Evolutionary conservation across 331 rosid genomes (phyloP).

Genomic region (Malus hybrid): DNA sequence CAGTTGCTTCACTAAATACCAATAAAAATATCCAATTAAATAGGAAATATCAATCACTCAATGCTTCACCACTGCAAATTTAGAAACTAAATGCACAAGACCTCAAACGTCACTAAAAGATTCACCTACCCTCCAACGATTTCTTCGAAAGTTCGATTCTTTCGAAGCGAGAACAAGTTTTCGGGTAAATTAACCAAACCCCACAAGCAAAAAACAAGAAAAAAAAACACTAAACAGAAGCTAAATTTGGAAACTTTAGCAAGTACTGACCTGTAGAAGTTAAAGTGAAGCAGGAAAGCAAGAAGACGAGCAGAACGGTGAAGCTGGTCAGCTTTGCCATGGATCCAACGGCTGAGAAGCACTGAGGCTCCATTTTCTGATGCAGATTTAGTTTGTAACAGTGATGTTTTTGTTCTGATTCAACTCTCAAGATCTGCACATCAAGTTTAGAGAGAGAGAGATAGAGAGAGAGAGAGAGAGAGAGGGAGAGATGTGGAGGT

Average conservation of each 20-base stretch:
- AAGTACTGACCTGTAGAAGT: conserved; percentile 54
- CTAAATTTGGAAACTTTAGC: background rate
- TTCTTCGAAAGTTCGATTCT: background rate
- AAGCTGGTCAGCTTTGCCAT: conserved; percentile 29
- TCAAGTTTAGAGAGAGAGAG: background rate
- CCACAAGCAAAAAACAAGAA: conserved; percentile 11
- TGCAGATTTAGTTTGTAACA: conserved; percentile 10
- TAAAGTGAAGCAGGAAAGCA: conserved; percentile 48
- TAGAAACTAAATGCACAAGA: background rate
- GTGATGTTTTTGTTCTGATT: conserved; percentile 5
- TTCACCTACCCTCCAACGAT: background rate
- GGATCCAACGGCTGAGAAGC: conserved; percentile 40
- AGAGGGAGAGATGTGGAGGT: background rate
- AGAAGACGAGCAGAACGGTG: conserved; percentile 30
- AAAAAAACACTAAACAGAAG: background rate
- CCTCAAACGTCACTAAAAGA: background rate
- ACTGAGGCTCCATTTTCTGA: conserved; percentile 38
- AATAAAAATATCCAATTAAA: background rate
- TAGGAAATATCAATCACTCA: background rate
- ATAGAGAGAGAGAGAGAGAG: background rate
- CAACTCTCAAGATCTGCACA: conserved; percentile 34
- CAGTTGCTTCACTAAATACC: background rate
- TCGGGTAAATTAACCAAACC: background rate
- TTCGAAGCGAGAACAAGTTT: background rate
- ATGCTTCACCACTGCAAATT: background rate